Evolutionary conservation across 108 stramenopile species (phyloP).

Genomic region (Bacterosira constricta): DNA sequence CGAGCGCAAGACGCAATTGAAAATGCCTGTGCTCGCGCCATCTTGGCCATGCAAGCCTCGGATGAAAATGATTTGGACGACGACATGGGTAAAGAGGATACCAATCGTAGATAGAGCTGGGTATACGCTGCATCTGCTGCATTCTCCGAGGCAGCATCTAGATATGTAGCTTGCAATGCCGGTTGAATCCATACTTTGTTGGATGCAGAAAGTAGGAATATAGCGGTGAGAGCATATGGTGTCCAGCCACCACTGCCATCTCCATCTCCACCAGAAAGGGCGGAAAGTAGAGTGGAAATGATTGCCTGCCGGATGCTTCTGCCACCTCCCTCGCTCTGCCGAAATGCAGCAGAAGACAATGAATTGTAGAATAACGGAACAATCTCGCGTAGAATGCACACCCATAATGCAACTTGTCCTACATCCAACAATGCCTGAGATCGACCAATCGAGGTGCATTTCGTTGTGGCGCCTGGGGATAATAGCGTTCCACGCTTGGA

Average conservation of each 20-base stretch:
- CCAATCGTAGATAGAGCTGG: slow-evolving; percentile 74
- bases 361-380: slow-evolving; percentile 30
- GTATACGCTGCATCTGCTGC: slow-evolving; percentile 60
- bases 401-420: slow-evolving; percentile 42
- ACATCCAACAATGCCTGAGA: slow-evolving; percentile 57
- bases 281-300: slow-evolving; percentile 19
- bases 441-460: slow-evolving; percentile 54
- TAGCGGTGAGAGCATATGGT: slow-evolving; percentile 60
- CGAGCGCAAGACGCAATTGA: slow-evolving; percentile 55
- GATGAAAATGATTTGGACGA: slow-evolving; percentile 31
- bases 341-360: not conserved
- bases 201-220: slow-evolving; percentile 44
- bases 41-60: slow-evolving; percentile 26
- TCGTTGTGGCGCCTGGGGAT: slow-evolving; percentile 16
- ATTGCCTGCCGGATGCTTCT: slow-evolving; percentile 20
- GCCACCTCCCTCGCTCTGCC: not conserved
- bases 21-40: slow-evolving; percentile 50
- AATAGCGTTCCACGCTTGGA: slow-evolving; percentile 36
- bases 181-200: slow-evolving; percentile 46
- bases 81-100: slow-evolving; percentile 52
- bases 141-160: slow-evolving; percentile 40
- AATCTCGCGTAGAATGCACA: slow-evolving; percentile 43
- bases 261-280: no score
- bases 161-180: slow-evolving; percentile 25
- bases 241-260: slow-evolving; percentile 61